Conservation (phyloP, 345 rosid genomes). For the Adansonia digitata region DNA sequence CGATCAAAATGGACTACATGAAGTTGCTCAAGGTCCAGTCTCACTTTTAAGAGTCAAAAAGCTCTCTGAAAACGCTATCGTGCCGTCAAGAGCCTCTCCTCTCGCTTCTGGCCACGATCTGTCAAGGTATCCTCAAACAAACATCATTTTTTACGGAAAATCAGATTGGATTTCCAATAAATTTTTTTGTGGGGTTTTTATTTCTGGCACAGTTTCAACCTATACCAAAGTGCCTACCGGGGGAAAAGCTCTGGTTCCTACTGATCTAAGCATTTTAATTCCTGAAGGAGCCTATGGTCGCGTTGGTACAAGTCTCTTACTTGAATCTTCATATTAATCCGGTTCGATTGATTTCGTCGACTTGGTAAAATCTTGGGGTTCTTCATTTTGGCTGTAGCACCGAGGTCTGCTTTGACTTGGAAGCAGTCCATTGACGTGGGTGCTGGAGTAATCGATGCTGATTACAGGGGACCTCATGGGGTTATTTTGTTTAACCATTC, state of each 20-base stretch:
- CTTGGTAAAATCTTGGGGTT: not conserved
- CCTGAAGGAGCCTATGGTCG: slow-evolving; percentile 76
- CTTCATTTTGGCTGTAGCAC: slow-evolving; percentile 29
- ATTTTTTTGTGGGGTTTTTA: not conserved
- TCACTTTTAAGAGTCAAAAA: slow-evolving; percentile 53
- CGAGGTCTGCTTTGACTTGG: slow-evolving; percentile 57
- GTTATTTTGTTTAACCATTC: slow-evolving; percentile 49
- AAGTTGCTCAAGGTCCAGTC: not conserved
- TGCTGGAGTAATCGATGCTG: slow-evolving; percentile 29
- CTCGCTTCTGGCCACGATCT: slow-evolving; percentile 86
- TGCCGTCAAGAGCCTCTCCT: slow-evolving; percentile 63
- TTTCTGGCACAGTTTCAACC: slow-evolving; percentile 35
- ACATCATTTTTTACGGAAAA: not conserved
- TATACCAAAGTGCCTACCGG: slow-evolving; percentile 69
- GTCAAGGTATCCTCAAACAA: slow-evolving; percentile 28
- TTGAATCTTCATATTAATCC: not conserved
- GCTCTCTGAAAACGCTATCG: slow-evolving; percentile 67
- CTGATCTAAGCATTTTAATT: slow-evolving; percentile 67
- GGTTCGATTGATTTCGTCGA: slow-evolving; percentile 13
- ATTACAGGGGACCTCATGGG: slow-evolving; percentile 50
- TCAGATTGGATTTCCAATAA: not conserved
- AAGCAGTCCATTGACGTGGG: slow-evolving; percentile 51
- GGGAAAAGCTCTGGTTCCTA: slow-evolving; percentile 75
- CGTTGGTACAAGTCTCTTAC: slow-evolving; percentile 32
- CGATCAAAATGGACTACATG: slow-evolving; percentile 30